Evolutionary conservation across 2,329 filamentous ascomycete species (phyloP), one percentile per base, ranked within the genome.

Genomic region (Aureobasidium namibiae): DNA sequence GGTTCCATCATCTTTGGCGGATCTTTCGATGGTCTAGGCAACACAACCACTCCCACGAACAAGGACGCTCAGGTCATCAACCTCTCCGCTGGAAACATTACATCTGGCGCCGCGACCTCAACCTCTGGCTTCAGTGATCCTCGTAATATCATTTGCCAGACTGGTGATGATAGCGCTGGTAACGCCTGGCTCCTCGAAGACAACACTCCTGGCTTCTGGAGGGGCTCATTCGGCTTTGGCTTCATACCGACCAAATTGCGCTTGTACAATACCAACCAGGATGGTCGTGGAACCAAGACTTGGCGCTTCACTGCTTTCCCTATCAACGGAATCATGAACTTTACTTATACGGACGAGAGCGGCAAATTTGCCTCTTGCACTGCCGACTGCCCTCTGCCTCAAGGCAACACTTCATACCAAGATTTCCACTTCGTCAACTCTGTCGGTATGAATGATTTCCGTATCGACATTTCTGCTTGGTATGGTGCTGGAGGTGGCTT

Each of bases 1-100:
- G 89, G 89, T 9, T 88, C 95, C 69, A 89, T 99, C 64, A 83
- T 97, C 59, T 99, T 96, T 69, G 95, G 90, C 48, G 94, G 94
- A 52, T 83, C 82, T 59, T 99, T 99, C 69, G 91, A 89, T 60
- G 90, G 90, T 8, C 75, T 97, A 9, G 90, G 90, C 62, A 96
- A 96, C 70, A 82, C 86, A 2, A 89, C 83, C 62, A 80, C 83
- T 1, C 83, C 86, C 1, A 84, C 79, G 24, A 76, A 83, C 60
- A 84, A 84, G 24, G 85, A 90, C 69, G 81, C 82, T 44, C 92
- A 97, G 72, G 79, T 88, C 41, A 84, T 99, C 73, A 96, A 96
- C 66, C 79, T 99, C 16, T 83, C 83, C 26, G 85, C 85, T n/a
- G 90, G 90, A 24, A 85, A 82, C 50, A 85, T 97, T 64, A 84